Evolutionary conservation across 495 filamentous ascomycete genomes (phyloP), one percentile per base, ranked within the genome.

Genomic region (Penicillium riverlandense): DNA sequence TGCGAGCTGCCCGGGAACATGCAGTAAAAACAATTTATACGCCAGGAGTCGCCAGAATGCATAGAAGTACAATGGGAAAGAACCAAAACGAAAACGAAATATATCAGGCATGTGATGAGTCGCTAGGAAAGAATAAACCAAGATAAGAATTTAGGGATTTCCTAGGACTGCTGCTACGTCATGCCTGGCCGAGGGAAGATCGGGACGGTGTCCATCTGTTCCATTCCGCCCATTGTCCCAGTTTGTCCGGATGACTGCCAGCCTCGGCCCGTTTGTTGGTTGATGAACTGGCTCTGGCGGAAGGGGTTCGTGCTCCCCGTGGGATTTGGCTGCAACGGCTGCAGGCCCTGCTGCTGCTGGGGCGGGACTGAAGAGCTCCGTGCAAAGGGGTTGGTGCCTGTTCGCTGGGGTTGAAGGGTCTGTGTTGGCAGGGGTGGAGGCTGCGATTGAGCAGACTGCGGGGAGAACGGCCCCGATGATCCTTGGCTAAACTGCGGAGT

Each of bases 221-320:
- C 70, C 43, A 91, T 65, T 1, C 91, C 92, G 35, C 91, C 90
- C 54, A 96, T 85, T 9, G 90, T 92, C 5, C 86, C 80, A 62
- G 86, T 79, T 33, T 66, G 66, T 8, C 59, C 60, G 42, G 80
- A 79, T 33, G 75, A 75, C 53, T 95, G 90, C 87, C 92, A 96
- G 11, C 86, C 85, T 59, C 84, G 74, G 0, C 90, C 90, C 2
- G 88, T 95, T 31, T 82, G 76, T 54, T 91, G 86, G 53, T 94
- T 90, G 30, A 92, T 82, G 52, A 95, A 94, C 0, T 81, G 77
- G 40, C 83, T 85, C 60, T 95, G 88, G 8, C 91, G 78, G 78
- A 97, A 96, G 1, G 91, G 91, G 60, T 97, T 97, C 11, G 91
- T 97, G 54, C 82, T 90, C 7, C 90, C 91, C 2, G 92, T 95